Evolutionary conservation across 805 yeast species (phyloP).

Genomic region (Suhomyces xylopsoci): DNA sequence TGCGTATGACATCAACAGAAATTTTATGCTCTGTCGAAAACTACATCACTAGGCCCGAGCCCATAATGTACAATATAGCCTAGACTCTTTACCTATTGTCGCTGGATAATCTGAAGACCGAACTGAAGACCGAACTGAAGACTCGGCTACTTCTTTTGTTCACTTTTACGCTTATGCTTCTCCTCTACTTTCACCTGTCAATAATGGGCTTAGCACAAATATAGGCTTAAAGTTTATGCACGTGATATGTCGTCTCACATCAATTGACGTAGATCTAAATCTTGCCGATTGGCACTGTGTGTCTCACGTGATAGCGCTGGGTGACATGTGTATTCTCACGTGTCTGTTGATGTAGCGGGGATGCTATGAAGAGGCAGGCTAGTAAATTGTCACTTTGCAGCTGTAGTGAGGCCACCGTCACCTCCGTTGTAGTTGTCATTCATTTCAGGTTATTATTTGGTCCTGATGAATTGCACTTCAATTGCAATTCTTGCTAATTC

Average conservation of each 20-base stretch:
- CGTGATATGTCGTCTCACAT: neutral
- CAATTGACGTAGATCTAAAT: neutral
- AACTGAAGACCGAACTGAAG: neutral
- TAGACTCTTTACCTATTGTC: neutral
- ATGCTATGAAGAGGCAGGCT: neutral
- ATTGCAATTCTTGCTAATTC: neutral
- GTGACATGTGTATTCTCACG: neutral
- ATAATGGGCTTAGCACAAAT: neutral
- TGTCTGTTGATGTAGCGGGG: neutral
- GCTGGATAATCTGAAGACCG: neutral
- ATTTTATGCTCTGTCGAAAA: neutral
- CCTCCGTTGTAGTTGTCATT: neutral
- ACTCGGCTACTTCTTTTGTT: neutral
- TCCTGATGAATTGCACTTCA: neutral
- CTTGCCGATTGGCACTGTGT: neutral
- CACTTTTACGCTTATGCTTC: neutral
- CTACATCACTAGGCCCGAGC: neutral
- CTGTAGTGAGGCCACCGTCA: no score
- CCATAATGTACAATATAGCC: neutral
- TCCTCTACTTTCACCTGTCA: neutral
- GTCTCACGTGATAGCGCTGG: neutral
- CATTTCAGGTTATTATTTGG: neutral
- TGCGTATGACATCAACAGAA: neutral
- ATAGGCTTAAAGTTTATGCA: neutral
- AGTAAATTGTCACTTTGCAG: no score